Percentiles rank a stretch among this genome's conserved stretches.
These are phyloP conservation scores for Amphicarpaea edgeworthii DNA, from an alignment of 306 rosid genomes.

Conservation along the genomic window DNA sequence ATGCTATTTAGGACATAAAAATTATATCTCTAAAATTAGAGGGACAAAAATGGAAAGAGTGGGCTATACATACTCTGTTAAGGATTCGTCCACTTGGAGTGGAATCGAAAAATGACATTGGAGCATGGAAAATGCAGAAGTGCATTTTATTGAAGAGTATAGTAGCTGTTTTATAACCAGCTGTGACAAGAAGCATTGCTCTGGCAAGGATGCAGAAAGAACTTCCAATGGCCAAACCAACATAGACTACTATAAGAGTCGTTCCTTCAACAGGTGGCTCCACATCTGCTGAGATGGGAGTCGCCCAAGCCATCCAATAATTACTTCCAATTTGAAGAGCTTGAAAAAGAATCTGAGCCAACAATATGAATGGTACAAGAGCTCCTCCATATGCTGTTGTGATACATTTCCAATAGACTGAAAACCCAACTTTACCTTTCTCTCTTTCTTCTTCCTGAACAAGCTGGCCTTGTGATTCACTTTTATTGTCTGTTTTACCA, in stretches of 20 bases:
- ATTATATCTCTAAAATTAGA: background rate
- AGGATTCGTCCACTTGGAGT: slow-evolving; percentile 90
- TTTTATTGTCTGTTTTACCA: slow-evolving; percentile 49
- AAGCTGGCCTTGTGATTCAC: slow-evolving; percentile 67
- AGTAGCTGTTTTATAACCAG: slow-evolving; percentile 77
- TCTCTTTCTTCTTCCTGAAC: slow-evolving; percentile 95
- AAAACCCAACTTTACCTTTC: slow-evolving; percentile 79
- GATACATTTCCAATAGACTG: slow-evolving; percentile 78
- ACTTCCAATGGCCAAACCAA: slow-evolving; percentile 75
- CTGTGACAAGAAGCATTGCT: slow-evolving; percentile 56
- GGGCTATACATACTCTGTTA: slow-evolving; percentile 63
- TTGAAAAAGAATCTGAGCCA: slow-evolving; percentile 73
- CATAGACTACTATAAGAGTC: slow-evolving; percentile 65
- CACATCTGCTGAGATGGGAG: slow-evolving; percentile 70
- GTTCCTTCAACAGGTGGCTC: slow-evolving; percentile 58
- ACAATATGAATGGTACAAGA: slow-evolving; percentile 79
- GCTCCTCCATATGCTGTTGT: slow-evolving; percentile 81
- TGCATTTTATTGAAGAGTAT: slow-evolving; percentile 86
- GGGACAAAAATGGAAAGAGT: background rate
- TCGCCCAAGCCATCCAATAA: slow-evolving; percentile 97
- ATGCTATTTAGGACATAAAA: slow-evolving; percentile 28
- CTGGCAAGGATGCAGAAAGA: slow-evolving; percentile 66
- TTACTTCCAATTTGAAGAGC: slow-evolving; percentile 87
- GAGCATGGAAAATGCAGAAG: slow-evolving; percentile 74
- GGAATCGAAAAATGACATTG: slow-evolving; percentile 92